Evolutionary conservation across 1,139 yeast genomes (phyloP), one percentile per base, ranked within the genome.

Genomic region (Yamadazyma jaroonii): DNA sequence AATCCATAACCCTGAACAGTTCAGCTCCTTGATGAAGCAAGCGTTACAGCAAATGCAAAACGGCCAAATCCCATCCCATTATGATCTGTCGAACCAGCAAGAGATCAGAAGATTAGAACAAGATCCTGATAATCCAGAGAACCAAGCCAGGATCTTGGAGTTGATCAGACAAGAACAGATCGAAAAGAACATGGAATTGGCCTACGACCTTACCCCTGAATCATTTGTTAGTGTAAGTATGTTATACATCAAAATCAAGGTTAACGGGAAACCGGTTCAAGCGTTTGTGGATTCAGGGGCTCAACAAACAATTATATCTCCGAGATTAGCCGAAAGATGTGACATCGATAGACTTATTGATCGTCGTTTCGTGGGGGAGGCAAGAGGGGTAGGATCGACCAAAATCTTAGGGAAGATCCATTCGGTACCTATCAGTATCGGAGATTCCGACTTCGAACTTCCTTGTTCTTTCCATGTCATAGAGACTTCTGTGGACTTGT

Each of bases 231-330:
- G 75, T 1, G 94, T 92, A 3, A 77, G 78, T 29, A 89, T 94
- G 96, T 71, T 92, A 36, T 90, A 82, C 61, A 79, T 92, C 13
- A 72, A 82, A 40, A 72, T 89, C 37, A 80, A 78, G 44, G 84
- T 92, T 20, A 89, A 90, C 53, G 92, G 94, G 0, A 72, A 74
- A 35, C 79, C 81, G 17, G 85, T 89, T 7, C 87, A 87, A 57
- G 97, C 97, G 0, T 87, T 92, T 66, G 95, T 92, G 9, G 99
- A 92, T 57, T 81, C 97, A 0, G 98, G 99, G 2, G 98, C 99
- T 0, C 97, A 89, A 58, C 72, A 80, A 30, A 89, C 98, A 0
- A 83, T 90, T 35, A 84, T 72, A n/a, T 80, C 89, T 14, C 85
- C 95, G 1, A 63, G 67, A 31, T 69, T 92, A 47, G 96, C 95